Percentiles rank a stretch among this genome's conserved stretches.
Conservation (phyloP, 345 rosid species). For the Abelmoschus esculentus region DNA sequence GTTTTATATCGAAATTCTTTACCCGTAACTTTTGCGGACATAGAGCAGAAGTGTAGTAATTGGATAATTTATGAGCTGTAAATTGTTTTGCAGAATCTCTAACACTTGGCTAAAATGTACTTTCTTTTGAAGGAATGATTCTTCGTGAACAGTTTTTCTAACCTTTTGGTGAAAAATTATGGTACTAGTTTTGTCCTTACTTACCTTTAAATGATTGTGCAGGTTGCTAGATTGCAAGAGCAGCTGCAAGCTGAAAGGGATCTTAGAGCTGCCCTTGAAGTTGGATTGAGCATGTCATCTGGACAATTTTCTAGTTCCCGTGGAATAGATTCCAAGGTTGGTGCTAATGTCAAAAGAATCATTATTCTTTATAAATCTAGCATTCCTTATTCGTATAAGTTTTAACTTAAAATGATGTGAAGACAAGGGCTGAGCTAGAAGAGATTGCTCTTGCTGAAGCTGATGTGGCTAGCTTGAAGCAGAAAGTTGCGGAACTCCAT, state of each 20-base stretch:
- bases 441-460: conserved; percentile 99
- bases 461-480: conserved; percentile 96
- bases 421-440: conserved; percentile 99
- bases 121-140: not conserved
- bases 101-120: not conserved
- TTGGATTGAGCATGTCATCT: conserved; percentile 97
- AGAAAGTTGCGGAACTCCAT: conserved; percentile 99
- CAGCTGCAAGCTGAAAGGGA: conserved; percentile 99
- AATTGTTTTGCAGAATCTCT: not conserved
- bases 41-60: not conserved
- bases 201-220: conserved; percentile 22
- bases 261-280: conserved; percentile 96
- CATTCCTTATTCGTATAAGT: conserved; percentile 16
- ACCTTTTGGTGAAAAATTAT: not conserved
- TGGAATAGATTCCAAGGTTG: conserved; percentile 90
- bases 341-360: conserved; percentile 19
- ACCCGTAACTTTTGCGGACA: not conserved
- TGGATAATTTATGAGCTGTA: not conserved
- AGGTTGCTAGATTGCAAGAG: conserved; percentile 97
- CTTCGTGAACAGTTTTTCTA: not conserved
- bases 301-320: conserved; percentile 79
- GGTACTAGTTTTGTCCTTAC: not conserved
- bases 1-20: not conserved
- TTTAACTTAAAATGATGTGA: conserved; percentile 33
- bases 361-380: conserved; percentile 6